Evolutionary conservation across 1,284 basidiomycete species (phyloP).

Genomic region (Ustilago hordei): DNA sequence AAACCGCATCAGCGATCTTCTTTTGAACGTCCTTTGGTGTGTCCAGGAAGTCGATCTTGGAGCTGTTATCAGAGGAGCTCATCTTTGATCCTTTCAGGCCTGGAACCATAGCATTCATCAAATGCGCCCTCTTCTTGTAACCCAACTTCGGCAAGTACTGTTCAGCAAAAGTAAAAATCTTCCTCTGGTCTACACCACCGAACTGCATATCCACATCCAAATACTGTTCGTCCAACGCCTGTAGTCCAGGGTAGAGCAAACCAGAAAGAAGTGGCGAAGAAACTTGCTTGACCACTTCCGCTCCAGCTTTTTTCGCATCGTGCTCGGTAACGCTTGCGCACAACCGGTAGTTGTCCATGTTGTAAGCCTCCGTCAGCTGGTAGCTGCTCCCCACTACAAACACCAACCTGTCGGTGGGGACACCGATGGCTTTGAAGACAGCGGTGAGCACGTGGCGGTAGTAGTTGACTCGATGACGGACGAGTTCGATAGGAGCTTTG

Average conservation of each 20-base stretch:
- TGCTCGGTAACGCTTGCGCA: slow-evolving; percentile 91
- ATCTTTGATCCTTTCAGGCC: slow-evolving; percentile 95
- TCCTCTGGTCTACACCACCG: slow-evolving; percentile 97
- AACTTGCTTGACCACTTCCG: slow-evolving; percentile 98
- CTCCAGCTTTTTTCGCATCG: slow-evolving; percentile 98
- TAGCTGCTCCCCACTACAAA: slow-evolving; percentile 92
- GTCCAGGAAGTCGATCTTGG: slow-evolving; percentile 98
- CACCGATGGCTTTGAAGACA: slow-evolving; percentile 88
- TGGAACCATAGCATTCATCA: slow-evolving; percentile 99
- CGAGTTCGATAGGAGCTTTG: slow-evolving; percentile 95
- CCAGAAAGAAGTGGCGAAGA: slow-evolving; percentile 90
- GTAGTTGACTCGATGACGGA: slow-evolving; percentile 88
- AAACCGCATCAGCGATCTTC: slow-evolving; percentile 93
- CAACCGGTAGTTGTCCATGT: slow-evolving; percentile 91
- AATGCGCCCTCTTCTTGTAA: slow-evolving; percentile 92
- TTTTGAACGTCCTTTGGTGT: slow-evolving; percentile 82
- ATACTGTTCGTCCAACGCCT: slow-evolving; percentile 97
- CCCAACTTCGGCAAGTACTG: slow-evolving; percentile 92
- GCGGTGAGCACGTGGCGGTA: slow-evolving; percentile 85
- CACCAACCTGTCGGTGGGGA: slow-evolving; percentile 78
- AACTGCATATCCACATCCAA: slow-evolving; percentile 97
- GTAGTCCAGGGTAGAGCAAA: slow-evolving; percentile 93
- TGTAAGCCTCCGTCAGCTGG: slow-evolving; percentile 92
- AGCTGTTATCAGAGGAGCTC: slow-evolving; percentile 96
- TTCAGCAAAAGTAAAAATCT: slow-evolving; percentile 98